Base-by-base conservation (phyloP, 1,139 yeast genomes). In the Torulaspora pretoriensis region DNA sequence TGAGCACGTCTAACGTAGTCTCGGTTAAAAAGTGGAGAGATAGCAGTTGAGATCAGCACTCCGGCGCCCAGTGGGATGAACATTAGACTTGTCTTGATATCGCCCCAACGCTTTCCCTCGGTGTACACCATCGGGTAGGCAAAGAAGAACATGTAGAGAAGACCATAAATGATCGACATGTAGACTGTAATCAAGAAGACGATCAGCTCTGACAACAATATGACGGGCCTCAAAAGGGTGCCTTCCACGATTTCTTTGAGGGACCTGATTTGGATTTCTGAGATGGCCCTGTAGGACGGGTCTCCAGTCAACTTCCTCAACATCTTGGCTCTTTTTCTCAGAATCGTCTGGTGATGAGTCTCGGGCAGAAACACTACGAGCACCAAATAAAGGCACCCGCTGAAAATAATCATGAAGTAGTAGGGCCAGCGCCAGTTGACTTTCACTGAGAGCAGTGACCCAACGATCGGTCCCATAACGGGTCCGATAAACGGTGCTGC, bases 381-480 rank as follows among this genome's bases (percentile, higher is more conserved):
- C 2, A 68, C 40, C 8, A 60, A 67, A 55, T 77, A 80, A 44
- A 77, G 68, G 38, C 66, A 64, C 35, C 83, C 82, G 6, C 82
- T 69, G 54, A 81, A 70, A 47, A 83, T 81, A 44, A 82, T 68
- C 46, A 76, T 64, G 22, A 81, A 73, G 80, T 84, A 82, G 62
- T 83, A 83, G 41, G 78, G 68, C 94, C 89, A 83, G 70, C 90
- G 75, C 94, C 90, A 85, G 37, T 82, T 80, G 22, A 73, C 75
- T 57, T 74, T 68, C 62, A 81, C 87, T 54, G 78, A 84, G 51
- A 84, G 71, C 54, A 73, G 79, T 26, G 90, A 90, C 57, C 92
- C 92, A 50, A 83, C 73, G 40, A 84, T 66, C 54, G 81, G 74
- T 63, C 83, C 77, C 67, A 75, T 59, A 39, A 77, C 80, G 10